Evolutionary conservation across 148 eudicot species (phyloP), one percentile per base, ranked within the genome.

Genomic region (Chenopodium suecicum): DNA sequence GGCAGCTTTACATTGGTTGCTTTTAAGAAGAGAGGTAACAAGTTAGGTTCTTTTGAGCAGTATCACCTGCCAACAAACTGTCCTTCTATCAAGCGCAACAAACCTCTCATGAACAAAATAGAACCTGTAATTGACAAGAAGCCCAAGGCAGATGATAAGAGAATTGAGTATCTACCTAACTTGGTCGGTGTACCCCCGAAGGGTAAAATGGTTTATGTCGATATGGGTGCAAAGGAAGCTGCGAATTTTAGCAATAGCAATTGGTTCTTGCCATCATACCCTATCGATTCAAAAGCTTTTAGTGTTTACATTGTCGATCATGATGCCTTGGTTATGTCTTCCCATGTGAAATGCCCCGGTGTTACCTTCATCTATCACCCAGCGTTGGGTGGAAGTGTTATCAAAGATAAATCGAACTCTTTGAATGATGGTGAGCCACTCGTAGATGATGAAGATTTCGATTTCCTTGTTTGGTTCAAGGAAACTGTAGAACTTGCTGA

Each of bases 281-380:
- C 91, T 12, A 79, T 89, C 37, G 85, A 86, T 29, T 87, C 87
- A 31, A 83, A 81, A 79, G 87, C 89, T 52, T 88, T 94, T 60
- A 85, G 85, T 2, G 89, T 88, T 48, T 91, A 86, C 60, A 80
- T 94, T 31, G 86, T 94, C 10, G 97, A 93, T 87, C 94, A 93
- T 20, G 89, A 91, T 47, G 86, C 90, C 22, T 82, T 90, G 50
- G 93, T 86, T 27, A 74, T 94, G 77, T 82, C 95, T 25, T 90
- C 95, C 44, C 90, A 91, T 84, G 93, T 91, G 31, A 90, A 90
- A 52, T 88, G 85, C 29, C 95, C 98, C 0, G 98, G 98, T 50
- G 84, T 90, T 68, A 90, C 89, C 84, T 94, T 92, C 83, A 88
- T 94, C 56, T 94, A 94, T 81, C 87, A 91, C 83, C 98, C 97